These are phyloP conservation scores for Penicillium dipodomyicola DNA, from an alignment of 495 filamentous ascomycete species.

Conservation along the genomic window DNA sequence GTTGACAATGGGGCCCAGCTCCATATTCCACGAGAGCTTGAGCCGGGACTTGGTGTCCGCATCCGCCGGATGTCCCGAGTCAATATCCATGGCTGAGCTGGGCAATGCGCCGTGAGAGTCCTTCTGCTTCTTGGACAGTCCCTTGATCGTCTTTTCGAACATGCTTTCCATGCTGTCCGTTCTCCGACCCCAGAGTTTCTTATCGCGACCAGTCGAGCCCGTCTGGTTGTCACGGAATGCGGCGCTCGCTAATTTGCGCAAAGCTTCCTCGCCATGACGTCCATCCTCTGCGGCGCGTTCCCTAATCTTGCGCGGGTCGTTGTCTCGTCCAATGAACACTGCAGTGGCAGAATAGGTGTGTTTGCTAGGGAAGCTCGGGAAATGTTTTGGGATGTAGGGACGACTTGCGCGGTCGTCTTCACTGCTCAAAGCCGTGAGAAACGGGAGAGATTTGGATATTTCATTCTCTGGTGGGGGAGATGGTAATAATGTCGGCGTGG, in stretches of 20 bases:
- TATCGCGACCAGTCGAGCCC: conserved; percentile 37
- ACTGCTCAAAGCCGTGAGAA: conserved; percentile 55
- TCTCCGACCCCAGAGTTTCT: conserved; percentile 45
- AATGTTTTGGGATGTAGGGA: conserved; percentile 61
- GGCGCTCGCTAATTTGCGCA: conserved; percentile 62
- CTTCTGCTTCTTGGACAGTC: conserved; percentile 38
- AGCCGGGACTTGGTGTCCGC: conserved; percentile 28
- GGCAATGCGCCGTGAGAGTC: conserved; percentile 10
- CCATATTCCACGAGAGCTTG: conserved; percentile 35
- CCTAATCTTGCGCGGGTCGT: conserved; percentile 67
- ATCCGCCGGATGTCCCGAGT: conserved; percentile 27
- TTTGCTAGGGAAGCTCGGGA: conserved; percentile 68
- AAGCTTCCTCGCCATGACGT: conserved; percentile 67
- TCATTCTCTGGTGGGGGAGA: conserved; percentile 49
- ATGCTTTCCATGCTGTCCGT: conserved; percentile 48
- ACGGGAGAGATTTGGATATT: conserved; percentile 37
- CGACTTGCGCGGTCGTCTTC: conserved; percentile 46
- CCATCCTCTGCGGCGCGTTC: conserved; percentile 73
- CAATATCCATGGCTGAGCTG: conserved; percentile 35
- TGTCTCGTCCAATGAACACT: conserved; percentile 62
- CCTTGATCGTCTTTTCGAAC: conserved; percentile 50
- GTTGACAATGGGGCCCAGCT: conserved; percentile 49
- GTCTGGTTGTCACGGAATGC: conserved; percentile 45
- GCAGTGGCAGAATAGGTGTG: conserved; percentile 71
- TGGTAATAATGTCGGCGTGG: conserved; percentile 38